A percentile compares a stretch with the other conserved stretches of the same genome.
phyloP scores from a whole-genome alignment of 2,329 filamentous ascomycete species.

The Penicillium sp. region DNA sequence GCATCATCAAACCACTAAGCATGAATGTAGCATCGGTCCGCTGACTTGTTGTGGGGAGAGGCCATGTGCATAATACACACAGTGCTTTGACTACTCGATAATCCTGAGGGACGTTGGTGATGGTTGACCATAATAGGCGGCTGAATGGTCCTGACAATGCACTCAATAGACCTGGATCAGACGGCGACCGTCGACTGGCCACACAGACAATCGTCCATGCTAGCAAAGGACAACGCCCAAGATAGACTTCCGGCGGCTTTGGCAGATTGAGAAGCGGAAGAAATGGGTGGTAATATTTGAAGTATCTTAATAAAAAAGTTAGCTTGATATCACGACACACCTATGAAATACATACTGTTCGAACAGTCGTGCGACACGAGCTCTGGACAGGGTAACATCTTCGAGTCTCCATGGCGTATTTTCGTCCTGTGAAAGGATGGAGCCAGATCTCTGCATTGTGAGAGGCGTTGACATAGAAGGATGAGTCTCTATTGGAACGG shows the following conservation, averaged over 20 bases:
- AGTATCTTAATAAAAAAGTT: slow-evolving; percentile 51
- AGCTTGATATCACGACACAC: slow-evolving; percentile 26
- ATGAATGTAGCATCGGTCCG: slow-evolving; percentile 64
- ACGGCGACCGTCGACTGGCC: slow-evolving; percentile 58
- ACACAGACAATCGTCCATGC: slow-evolving; percentile 66
- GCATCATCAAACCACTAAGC: slow-evolving; percentile 65
- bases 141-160: slow-evolving; percentile 53
- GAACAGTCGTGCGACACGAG: slow-evolving; percentile 44
- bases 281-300: slow-evolving; percentile 63
- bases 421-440: slow-evolving; percentile 38
- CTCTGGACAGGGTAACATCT: slow-evolving; percentile 40
- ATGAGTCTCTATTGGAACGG: slow-evolving; percentile 35
- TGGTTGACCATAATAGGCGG: slow-evolving; percentile 60
- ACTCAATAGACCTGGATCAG: slow-evolving; percentile 55
- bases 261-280: slow-evolving; percentile 60
- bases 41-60: slow-evolving; percentile 61
- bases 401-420: slow-evolving; percentile 52
- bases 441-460: slow-evolving; percentile 32
- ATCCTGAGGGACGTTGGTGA: slow-evolving; percentile 59
- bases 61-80: slow-evolving; percentile 64
- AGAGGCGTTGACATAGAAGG: slow-evolving; percentile 34
- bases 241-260: slow-evolving; percentile 57
- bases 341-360: slow-evolving; percentile 35
- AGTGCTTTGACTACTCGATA: slow-evolving; percentile 65
- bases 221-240: slow-evolving; percentile 57